Percentiles rank a stretch among this genome's conserved stretches.
Evolutionary conservation across 1,284 basidiomycete species (phyloP).

Genomic region (Cutaneotrichosporon sp.): DNA sequence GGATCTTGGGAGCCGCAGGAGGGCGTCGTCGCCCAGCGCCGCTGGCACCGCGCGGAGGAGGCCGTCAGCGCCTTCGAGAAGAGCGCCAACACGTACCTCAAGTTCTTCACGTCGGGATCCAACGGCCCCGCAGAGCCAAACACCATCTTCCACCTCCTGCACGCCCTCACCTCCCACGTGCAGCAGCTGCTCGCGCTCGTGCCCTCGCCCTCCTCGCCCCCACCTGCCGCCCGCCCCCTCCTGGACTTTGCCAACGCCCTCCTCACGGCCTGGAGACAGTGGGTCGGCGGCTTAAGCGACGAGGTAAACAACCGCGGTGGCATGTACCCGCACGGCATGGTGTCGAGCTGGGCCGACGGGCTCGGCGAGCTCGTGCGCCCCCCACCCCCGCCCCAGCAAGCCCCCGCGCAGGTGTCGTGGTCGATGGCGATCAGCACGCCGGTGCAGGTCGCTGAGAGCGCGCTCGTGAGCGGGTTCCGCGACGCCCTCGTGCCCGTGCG

Average conservation of each 20-base stretch:
- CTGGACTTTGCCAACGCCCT: constrained; percentile 40
- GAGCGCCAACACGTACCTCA: constrained; percentile 44
- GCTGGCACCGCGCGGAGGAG: constrained; percentile 38
- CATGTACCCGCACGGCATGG: constrained; percentile 44
- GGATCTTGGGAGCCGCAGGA: constrained; percentile 26
- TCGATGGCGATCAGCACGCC: constrained; percentile 16
- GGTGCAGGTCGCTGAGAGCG: constrained; percentile 5
- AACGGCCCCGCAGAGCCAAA: constrained; percentile 26
- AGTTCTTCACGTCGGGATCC: constrained; percentile 36
- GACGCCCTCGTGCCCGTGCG: constrained; percentile 36
- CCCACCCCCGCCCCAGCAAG: not conserved
- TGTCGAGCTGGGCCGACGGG: constrained; percentile 38
- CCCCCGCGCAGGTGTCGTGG: constrained; percentile 16
- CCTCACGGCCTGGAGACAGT: constrained; percentile 37
- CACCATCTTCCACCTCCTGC: constrained; percentile 40
- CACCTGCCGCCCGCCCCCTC: constrained; percentile 24
- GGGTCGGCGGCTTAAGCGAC: constrained; percentile 34
- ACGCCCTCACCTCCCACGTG: constrained; percentile 34
- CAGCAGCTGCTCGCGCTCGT: constrained; percentile 35
- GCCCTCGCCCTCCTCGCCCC: constrained; percentile 27
- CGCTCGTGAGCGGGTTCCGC: constrained; percentile 34
- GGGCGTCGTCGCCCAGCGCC: constrained; percentile 24
- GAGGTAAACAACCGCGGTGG: constrained; percentile 48
- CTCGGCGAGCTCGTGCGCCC: constrained; percentile 30
- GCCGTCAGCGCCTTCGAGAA: constrained; percentile 34